Percentiles rank a stretch among this genome's conserved stretches.
Conservation (phyloP, 2,329 filamentous ascomycete species). For the Aspergillus caelatus region DNA sequence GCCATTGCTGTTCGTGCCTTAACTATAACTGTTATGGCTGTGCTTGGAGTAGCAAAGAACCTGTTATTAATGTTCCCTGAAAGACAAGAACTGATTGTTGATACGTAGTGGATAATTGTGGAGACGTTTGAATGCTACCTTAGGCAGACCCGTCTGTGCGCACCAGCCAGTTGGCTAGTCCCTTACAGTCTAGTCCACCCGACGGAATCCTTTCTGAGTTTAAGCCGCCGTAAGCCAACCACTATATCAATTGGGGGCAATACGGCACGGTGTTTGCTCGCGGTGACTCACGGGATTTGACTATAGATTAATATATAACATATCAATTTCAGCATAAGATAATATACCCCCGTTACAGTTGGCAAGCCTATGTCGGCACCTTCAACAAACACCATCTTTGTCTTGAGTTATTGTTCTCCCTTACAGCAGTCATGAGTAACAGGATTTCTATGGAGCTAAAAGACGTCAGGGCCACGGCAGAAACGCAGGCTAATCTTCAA, state of each 20-base stretch:
- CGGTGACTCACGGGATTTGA: not conserved
- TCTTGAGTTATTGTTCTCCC: not conserved
- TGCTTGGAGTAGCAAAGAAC: not conserved
- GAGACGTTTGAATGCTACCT: not conserved
- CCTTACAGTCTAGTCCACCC: not conserved
- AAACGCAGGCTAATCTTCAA: conserved; percentile 25
- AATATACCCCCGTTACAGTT: not conserved
- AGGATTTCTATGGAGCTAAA: conserved; percentile 17
- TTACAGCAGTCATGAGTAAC: not conserved
- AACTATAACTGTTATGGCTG: not conserved
- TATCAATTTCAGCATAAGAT: not conserved
- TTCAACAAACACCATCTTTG: not conserved
- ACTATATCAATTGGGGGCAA: not conserved
- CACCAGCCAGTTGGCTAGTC: not conserved
- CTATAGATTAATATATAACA: not conserved
- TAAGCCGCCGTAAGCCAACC: not conserved
- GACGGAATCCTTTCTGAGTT: not conserved
- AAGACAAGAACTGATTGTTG: not conserved
- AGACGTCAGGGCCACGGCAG: conserved; percentile 9
- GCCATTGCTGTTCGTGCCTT: conserved; percentile 26
- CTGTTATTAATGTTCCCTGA: not conserved
- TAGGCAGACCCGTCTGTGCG: not conserved
- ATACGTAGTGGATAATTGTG: conserved; percentile 2
- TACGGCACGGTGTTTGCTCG: not conserved
- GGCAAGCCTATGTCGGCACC: not conserved